phyloP scores from a whole-genome alignment of 345 rosid species.

The Aethionema arabicum region DNA sequence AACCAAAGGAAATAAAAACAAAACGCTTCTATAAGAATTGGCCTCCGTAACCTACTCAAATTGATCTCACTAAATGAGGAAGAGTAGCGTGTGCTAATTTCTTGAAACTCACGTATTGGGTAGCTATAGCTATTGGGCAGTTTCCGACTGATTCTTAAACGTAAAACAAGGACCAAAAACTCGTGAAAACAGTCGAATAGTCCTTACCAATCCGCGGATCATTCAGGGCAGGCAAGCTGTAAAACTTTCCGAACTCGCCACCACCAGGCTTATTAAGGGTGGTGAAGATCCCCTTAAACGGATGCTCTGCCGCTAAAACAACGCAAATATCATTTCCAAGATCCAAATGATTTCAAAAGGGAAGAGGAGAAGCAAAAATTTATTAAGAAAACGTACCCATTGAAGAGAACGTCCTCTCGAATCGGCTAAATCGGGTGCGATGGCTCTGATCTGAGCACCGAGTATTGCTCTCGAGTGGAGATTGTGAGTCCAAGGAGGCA shows the following conservation, averaged over 20 bases:
- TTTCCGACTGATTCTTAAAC: background rate
- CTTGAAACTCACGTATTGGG: background rate
- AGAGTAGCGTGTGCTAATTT: too few relatives aligned
- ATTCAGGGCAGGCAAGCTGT: conserved; percentile 86
- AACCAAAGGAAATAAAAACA: conserved; percentile 42
- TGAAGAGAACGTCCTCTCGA: conserved; percentile 60
- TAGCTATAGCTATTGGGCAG: background rate
- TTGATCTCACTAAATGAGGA: too few relatives aligned
- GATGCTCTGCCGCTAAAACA: conserved; percentile 81
- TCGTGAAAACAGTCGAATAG: background rate
- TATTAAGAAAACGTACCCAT: conserved; percentile 50
- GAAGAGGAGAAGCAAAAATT: conserved; percentile 9
- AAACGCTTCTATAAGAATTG: conserved; percentile 72
- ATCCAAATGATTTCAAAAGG: background rate
- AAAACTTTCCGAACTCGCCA: conserved; percentile 92
- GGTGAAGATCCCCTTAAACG: conserved; percentile 67
- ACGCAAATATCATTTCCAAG: background rate
- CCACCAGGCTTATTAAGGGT: conserved; percentile 90
- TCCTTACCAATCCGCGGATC: conserved; percentile 90
- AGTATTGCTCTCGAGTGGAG: conserved; percentile 49
- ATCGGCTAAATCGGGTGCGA: conserved; percentile 50
- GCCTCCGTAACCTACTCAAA: background rate
- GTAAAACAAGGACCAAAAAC: background rate
- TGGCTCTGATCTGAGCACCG: conserved; percentile 50
- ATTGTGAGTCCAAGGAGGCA: conserved; percentile 67